These are phyloP conservation scores for Stemphylium lycopersici DNA, from an alignment of 2,329 filamentous ascomycete species.

Conservation along the genomic window DNA sequence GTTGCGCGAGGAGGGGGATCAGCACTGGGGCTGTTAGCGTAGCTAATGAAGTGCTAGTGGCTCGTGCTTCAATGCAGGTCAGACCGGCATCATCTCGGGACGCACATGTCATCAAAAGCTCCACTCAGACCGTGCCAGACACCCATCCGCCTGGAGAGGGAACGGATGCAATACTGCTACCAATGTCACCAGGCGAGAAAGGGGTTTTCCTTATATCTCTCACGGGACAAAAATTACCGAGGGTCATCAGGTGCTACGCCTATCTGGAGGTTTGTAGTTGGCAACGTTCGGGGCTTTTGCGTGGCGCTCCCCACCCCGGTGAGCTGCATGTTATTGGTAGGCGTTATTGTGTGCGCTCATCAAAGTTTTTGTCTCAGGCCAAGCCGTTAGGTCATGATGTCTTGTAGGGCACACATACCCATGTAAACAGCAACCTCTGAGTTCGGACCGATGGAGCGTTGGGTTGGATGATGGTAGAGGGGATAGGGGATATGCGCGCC, in stretches of 20 bases:
- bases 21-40: conserved; percentile 12
- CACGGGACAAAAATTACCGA: background rate
- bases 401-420: background rate
- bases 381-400: background rate
- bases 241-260: background rate
- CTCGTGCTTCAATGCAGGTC: conserved; percentile 20
- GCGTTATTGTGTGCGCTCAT: background rate
- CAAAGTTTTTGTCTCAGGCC: background rate
- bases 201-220: background rate
- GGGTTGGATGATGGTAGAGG: background rate
- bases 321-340: background rate
- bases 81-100: conserved; percentile 17
- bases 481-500: conserved; percentile 3
- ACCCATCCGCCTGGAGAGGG: conserved; percentile 1
- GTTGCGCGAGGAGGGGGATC: conserved; percentile 8
- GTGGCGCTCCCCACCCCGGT: background rate
- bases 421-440: background rate
- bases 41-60: conserved; percentile 14
- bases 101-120: conserved; percentile 14
- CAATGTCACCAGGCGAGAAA: background rate
- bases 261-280: background rate
- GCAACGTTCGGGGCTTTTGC: background rate
- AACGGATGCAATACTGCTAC: background rate
- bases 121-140: conserved; percentile 6
- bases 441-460: conserved; percentile 2